Base-by-base conservation (phyloP, 345 rosid species). In the Dimocarpus longan region DNA sequence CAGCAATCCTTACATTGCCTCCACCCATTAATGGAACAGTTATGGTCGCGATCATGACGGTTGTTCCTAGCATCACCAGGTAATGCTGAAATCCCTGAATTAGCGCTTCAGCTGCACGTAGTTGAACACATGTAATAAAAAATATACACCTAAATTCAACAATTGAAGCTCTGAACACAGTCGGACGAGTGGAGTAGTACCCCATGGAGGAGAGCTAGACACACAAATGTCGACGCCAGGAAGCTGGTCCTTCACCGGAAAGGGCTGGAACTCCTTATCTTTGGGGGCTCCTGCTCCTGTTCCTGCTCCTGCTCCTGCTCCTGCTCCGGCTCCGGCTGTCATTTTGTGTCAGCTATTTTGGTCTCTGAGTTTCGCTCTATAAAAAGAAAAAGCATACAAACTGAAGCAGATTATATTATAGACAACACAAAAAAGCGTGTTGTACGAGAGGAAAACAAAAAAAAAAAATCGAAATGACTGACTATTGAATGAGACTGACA, bases 1-100 rank as follows among this genome's bases (percentile, higher is more conserved):
- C 0, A 22, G 42, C 42, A 71, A 64, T 68, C 28, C 90, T 89
- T 90, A 95, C 98, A 76, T 90, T 60, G 81, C 97, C 94, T 62
- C 98, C 98, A 8, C 98, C 98, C 93, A 95, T 88, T 44, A 91
- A 74, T 80, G 97, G 97, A 46, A 89, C 96, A 18, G 93, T 82
- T 71, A 89, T 84, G 3, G 94, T 87, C 0, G 96, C 83, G 66
- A 93, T 91, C 73, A 93, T 84, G 57, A 93, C 97, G 5, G 90
- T 89, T 12, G 94, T 90, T 68, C 98, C 99, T 50, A 95, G 88
- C 98, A 95, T 91, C 73, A 93, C 98, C 57, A 95, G 39, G 85
- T 92, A 95, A 83, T 95, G 99, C 81, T 95, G 99, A 82, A 95
- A 95, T 74, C 98, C 98, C 15, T 84, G 79, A 40, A 92, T 19